Percentiles rank a stretch among this genome's conserved stretches.
Evolutionary conservation across 331 rosid species (phyloP).

Genomic region (Phaseolus coccineus): DNA sequence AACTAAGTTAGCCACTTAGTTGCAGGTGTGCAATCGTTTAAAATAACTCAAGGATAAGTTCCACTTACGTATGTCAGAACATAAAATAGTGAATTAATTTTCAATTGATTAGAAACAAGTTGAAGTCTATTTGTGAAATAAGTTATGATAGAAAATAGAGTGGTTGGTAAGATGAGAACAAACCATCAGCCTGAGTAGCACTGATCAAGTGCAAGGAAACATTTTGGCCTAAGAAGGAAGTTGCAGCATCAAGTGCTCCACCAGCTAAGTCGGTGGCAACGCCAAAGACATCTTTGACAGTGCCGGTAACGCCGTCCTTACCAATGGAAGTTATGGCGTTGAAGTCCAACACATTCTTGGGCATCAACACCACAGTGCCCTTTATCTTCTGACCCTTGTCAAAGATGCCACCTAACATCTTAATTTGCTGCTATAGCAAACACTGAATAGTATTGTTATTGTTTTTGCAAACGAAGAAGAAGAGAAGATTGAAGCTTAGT

Average conservation of each 20-base stretch:
- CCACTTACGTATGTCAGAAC: neutral
- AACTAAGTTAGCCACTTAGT: neutral
- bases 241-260: neutral
- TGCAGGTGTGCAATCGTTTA: neutral
- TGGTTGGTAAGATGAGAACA: neutral
- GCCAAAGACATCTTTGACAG: rapidly evolving
- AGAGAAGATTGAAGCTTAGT: neutral
- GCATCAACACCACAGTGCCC: slow-evolving; percentile 41
- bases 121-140: too few species aligned
- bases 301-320: neutral
- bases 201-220: slow-evolving; percentile 26
- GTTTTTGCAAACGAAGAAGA: too few species aligned
- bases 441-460: neutral
- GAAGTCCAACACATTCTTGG: slow-evolving; percentile 35
- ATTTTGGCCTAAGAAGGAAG: slow-evolving; percentile 12
- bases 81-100: neutral
- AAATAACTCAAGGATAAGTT: too few species aligned
- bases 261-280: neutral
- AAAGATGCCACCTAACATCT: neutral
- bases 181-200: slow-evolving; percentile 35
- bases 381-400: neutral
- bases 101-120: neutral
- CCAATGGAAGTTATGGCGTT: neutral
- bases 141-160: too few species aligned
- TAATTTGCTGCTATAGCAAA: neutral